Percentiles rank a stretch among this genome's conserved stretches.
Evolutionary conservation across 202 grass and related monocot genomes (phyloP).

Genomic region (Saccharum hybrid): DNA sequence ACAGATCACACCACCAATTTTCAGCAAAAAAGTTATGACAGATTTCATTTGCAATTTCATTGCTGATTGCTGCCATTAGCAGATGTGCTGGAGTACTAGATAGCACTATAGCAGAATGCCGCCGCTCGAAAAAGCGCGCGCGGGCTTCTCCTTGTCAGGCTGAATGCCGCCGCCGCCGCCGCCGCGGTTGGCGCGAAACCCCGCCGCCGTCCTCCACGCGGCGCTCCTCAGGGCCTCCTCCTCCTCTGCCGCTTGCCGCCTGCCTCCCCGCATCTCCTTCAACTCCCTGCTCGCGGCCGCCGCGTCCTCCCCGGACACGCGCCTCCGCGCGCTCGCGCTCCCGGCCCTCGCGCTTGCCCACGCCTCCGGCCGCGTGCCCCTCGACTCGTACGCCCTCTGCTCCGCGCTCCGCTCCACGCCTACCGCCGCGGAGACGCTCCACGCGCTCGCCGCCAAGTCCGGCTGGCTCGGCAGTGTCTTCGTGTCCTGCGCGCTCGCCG

Average conservation of each 20-base stretch:
- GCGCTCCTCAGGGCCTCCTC: conserved; percentile 41
- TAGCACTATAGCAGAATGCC: not conserved
- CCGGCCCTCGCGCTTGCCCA: conserved; percentile 55
- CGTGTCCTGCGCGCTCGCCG: conserved; percentile 62
- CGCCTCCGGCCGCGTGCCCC: conserved; percentile 27
- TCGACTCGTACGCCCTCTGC: conserved; percentile 72
- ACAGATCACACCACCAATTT: not conserved
- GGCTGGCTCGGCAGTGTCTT: conserved; percentile 66
- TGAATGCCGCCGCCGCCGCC: conserved; percentile 42
- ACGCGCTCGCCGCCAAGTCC: conserved; percentile 49
- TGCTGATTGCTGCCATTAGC: not conserved
- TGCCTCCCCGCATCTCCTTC: conserved; percentile 47
- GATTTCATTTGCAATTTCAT: not conserved
- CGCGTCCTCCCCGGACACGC: conserved; percentile 39
- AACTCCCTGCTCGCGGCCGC: conserved; percentile 56
- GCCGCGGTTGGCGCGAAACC: conserved; percentile 34
- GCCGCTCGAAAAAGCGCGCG: not conserved
- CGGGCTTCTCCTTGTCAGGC: not conserved
- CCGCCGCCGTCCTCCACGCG: conserved; percentile 57
- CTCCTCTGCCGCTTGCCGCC: conserved; percentile 23
- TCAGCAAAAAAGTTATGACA: not conserved
- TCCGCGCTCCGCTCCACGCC: conserved; percentile 50
- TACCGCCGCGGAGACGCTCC: conserved; percentile 41
- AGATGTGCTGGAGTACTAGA: not conserved
- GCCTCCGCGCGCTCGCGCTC: conserved; percentile 48